Base-by-base conservation (phyloP, 768 basidiomycete species). In the Suillus brevipes region DNA sequence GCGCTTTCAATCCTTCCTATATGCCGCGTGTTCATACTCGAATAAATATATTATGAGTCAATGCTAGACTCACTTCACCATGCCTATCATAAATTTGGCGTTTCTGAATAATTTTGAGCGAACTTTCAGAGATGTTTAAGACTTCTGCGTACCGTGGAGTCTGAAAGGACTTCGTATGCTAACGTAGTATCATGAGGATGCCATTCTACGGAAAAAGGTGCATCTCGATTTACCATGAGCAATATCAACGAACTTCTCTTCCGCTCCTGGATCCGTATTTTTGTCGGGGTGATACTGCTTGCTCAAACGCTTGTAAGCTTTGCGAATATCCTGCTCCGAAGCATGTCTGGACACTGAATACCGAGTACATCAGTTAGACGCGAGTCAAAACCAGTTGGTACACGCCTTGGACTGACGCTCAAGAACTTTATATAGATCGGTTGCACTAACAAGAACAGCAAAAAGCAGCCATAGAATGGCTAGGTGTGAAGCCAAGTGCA, bases 101-200 rank as follows among this genome's bases (percentile, higher is more conserved):
- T 90, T 95, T 97, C 91, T 96, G 57, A 28, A 43, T 66, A 63
- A 65, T 65, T 65, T 50, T 68, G 12, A 47, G 64, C 59, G 3
- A 10, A 20, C 20, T 42, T 25, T 34, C 16, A 36, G 38, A 49
- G 31, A 61, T 20, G 40, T 14, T 23, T 45, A 60, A 2, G 34
- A 70, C 87, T 70, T 68, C 6, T 36, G 40, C 58, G 18, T 42
- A 95, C 94, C 68, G 87, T 87, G 2, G 85, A 61, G 73, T 98
- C 95, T 8, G 95, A 95, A 36, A 99, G 83, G n/a, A 97, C 86
- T 77, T 99, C 96, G 70, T 98, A 99, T 9, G 97, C 97, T 89
- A 67, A 16, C 65, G 34, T 6, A 55, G 25, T 38, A 66, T 58
- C 10, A 34, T 63, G 37, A 63, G 20, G 6, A 57, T 45, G 9